A percentile compares a stretch with the other conserved stretches of the same genome.
These are phyloP conservation scores for Tuctoria greenei DNA, from an alignment of 176 grass and related monocot genomes.

Conservation along the genomic window DNA sequence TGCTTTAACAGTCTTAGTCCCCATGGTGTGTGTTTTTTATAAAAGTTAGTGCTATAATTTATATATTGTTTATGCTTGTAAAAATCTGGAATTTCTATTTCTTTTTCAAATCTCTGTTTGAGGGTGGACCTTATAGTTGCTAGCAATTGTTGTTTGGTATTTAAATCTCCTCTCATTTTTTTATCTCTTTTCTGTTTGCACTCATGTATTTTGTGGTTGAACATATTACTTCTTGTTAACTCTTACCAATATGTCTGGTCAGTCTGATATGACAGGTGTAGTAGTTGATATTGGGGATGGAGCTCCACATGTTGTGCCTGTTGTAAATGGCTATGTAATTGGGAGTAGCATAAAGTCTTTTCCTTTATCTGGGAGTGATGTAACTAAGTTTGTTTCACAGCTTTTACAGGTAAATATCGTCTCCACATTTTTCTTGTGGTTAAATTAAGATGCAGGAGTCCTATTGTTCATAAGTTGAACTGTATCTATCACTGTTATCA, in stretches of 20 bases:
- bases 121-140: background rate
- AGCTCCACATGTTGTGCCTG: constrained; percentile 80
- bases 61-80: constrained; percentile 13
- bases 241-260: constrained; percentile 63
- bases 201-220: background rate
- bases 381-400: constrained; percentile 84
- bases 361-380: constrained; percentile 77
- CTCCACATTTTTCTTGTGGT: constrained; percentile 22
- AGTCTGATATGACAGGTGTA: constrained; percentile 99
- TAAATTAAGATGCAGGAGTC: background rate
- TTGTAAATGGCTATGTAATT: constrained; percentile 96
- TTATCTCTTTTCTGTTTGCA: background rate
- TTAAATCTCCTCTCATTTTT: background rate
- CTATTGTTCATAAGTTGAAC: constrained; percentile 21
- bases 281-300: constrained; percentile 98
- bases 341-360: constrained; percentile 99
- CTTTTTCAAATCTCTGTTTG: constrained; percentile 11
- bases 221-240: constrained; percentile 43
- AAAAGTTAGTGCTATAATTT: background rate
- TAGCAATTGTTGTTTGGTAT: background rate
- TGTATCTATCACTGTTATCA: background rate
- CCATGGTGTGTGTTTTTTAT: background rate
- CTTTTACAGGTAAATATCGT: constrained; percentile 71
- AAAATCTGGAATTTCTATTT: background rate
- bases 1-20: background rate